phyloP scores from a whole-genome alignment of 495 filamentous ascomycete species.

The Penicillium riverlandense region DNA sequence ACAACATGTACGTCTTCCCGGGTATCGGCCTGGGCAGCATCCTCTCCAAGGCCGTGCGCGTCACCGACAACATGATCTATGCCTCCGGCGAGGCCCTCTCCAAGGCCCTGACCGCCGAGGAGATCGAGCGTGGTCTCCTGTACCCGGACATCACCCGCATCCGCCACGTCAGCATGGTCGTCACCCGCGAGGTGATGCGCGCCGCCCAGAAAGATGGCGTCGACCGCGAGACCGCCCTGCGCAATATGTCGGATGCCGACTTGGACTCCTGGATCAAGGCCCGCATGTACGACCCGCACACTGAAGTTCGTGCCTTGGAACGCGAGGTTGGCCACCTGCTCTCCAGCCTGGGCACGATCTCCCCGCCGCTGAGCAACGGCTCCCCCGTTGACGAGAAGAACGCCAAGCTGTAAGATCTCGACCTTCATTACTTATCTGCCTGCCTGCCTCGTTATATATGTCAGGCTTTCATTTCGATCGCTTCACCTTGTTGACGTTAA shows the following conservation, averaged over 20 bases:
- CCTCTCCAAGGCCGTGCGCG: conserved; percentile 75
- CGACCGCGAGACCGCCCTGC: conserved; percentile 68
- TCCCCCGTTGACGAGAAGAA: conserved; percentile 31
- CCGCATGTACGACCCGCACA: conserved; percentile 75
- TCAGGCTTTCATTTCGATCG: background rate
- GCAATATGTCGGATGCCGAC: conserved; percentile 66
- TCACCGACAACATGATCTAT: conserved; percentile 94
- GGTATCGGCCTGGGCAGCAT: conserved; percentile 94
- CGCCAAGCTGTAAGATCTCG: conserved; percentile 34
- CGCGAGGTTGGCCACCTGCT: conserved; percentile 42
- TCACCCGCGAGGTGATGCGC: conserved; percentile 89
- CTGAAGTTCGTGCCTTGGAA: conserved; percentile 52
- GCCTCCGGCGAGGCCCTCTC: conserved; percentile 79
- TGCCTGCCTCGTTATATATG: background rate
- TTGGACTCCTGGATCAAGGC: conserved; percentile 73
- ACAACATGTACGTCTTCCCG: conserved; percentile 96
- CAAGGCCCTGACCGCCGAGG: conserved; percentile 67
- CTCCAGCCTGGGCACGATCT: conserved; percentile 30
- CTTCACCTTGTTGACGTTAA: background rate
- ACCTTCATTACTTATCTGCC: conserved; percentile 5
- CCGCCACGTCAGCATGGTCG: conserved; percentile 78
- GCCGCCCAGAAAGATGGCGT: conserved; percentile 73
- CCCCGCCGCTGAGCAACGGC: conserved; percentile 18
- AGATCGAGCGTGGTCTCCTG: conserved; percentile 73
- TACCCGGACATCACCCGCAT: conserved; percentile 94